These are phyloP conservation scores for Fusarium nygamai DNA, from an alignment of 2,329 filamentous ascomycete species.

Conservation along the genomic window DNA sequence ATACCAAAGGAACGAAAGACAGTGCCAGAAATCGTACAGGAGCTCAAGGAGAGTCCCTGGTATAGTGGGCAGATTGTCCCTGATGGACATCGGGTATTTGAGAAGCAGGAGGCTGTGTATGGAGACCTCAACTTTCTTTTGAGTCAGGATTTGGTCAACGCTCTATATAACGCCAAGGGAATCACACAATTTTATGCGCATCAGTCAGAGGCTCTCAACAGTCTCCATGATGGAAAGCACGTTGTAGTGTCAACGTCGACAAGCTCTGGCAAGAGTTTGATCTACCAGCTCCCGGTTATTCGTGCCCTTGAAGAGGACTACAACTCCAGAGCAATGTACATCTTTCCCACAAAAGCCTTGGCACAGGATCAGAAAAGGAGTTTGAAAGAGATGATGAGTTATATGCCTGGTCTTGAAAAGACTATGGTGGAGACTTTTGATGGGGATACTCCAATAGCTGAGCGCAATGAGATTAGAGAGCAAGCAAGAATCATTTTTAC, in stretches of 20 bases:
- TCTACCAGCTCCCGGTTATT: constrained; percentile 94
- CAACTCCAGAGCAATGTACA: constrained; percentile 89
- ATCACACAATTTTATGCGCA: constrained; percentile 91
- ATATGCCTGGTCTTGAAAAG: constrained; percentile 80
- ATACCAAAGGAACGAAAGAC: constrained; percentile 84
- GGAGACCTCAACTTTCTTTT: constrained; percentile 87
- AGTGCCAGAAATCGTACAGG: constrained; percentile 85
- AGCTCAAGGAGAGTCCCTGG: constrained; percentile 85
- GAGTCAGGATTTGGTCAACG: constrained; percentile 94
- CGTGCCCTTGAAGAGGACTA: constrained; percentile 83
- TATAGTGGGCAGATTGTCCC: constrained; percentile 94
- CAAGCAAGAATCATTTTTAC: constrained; percentile 95
- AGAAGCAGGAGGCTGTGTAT: constrained; percentile 82
- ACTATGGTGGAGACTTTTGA: constrained; percentile 92
- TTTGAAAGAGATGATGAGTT: constrained; percentile 83
- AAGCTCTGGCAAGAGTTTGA: constrained; percentile 96
- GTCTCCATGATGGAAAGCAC: constrained; percentile 80
- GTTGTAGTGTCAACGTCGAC: constrained; percentile 96
- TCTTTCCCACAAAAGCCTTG: constrained; percentile 96
- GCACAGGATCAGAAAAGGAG: constrained; percentile 94
- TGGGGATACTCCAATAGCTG: constrained; percentile 87
- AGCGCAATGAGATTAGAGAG: constrained; percentile 83
- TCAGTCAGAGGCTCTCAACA: constrained; percentile 93
- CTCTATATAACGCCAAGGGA: constrained; percentile 88
- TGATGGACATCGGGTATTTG: constrained; percentile 90